Percentiles rank a stretch among this genome's conserved stretches.
Evolutionary conservation across 176 grass and related monocot genomes (phyloP).

Genomic region (Juncus effusus): DNA sequence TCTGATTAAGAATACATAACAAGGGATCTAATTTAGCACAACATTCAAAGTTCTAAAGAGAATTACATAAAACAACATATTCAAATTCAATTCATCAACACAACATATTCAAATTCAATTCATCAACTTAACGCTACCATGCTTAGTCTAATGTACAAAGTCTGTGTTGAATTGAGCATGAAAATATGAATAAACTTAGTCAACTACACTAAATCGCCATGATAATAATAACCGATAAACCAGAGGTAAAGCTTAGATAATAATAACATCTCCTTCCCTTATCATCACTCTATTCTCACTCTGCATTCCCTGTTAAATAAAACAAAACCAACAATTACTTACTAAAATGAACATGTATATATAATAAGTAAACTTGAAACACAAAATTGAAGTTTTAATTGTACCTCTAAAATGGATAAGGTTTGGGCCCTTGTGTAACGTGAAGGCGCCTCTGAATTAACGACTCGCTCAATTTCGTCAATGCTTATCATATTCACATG

Average conservation of each 20-base stretch:
- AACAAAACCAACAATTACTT: constrained; percentile 5
- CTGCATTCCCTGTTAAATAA: constrained; percentile 77
- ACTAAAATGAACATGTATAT: no score
- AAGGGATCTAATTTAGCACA: no score
- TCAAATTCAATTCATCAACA: not conserved
- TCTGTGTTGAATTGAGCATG: not conserved
- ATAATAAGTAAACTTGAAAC: no score
- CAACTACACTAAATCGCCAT: not conserved
- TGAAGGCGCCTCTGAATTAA: constrained; percentile 52
- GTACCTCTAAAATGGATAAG: constrained; percentile 76
- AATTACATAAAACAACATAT: not conserved
- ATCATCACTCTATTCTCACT: constrained; percentile 93
- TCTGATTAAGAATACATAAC: no score
- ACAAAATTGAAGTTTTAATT: not conserved
- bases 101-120: not conserved
- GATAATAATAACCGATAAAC: not conserved
- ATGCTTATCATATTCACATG: constrained; percentile 72
- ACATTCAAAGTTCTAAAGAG: not conserved
- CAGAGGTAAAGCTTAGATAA: constrained; percentile 46
- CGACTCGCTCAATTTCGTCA: constrained; percentile 60
- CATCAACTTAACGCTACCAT: not conserved
- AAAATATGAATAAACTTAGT: constrained; percentile 2
- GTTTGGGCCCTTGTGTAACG: constrained; percentile 75
- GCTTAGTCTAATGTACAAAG: not conserved
- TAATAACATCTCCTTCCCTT: constrained; percentile 62